phyloP scores from a whole-genome alignment of 306 rosid species.

The Hippophae tibetana region DNA sequence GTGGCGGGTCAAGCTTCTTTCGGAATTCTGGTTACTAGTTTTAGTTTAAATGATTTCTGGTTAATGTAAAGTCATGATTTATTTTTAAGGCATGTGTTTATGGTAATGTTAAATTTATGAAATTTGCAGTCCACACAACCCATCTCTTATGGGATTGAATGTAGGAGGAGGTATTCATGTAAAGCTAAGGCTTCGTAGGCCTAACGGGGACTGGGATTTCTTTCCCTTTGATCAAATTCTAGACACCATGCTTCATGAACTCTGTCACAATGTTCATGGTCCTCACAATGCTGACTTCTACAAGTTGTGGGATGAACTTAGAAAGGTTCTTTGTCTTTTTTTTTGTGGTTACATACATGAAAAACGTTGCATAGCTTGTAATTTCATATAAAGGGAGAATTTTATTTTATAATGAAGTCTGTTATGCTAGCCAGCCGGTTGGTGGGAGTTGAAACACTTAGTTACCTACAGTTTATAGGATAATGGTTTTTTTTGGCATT shows the following conservation, averaged over 20 bases:
- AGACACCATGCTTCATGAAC: slow-evolving; percentile 97
- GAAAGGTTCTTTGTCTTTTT: slow-evolving; percentile 44
- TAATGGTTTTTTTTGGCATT: no score
- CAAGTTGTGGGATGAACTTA: slow-evolving; percentile 92
- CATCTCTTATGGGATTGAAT: slow-evolving; percentile 65
- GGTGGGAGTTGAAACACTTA: no score
- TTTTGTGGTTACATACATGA: slow-evolving; percentile 3
- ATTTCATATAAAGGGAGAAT: background rate
- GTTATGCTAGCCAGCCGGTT: no score
- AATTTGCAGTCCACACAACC: slow-evolving; percentile 60
- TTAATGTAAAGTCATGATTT: background rate
- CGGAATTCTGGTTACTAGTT: slow-evolving; percentile 57
- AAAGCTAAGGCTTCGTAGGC: slow-evolving; percentile 76
- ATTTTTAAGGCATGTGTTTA: background rate
- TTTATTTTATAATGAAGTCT: no score
- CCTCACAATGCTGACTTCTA: slow-evolving; percentile 80
- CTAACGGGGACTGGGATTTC: slow-evolving; percentile 58
- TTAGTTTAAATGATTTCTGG: background rate
- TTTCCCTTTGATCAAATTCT: slow-evolving; percentile 61
- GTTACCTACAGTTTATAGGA: no score
- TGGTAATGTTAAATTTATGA: background rate
- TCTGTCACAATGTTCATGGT: slow-evolving; percentile 73
- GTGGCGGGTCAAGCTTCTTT: slow-evolving; percentile 87
- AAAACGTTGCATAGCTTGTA: background rate
- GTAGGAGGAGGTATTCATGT: slow-evolving; percentile 69